Conservation (phyloP, 2,329 filamentous ascomycete genomes). For the Trichothecium sympodiale region DNA sequence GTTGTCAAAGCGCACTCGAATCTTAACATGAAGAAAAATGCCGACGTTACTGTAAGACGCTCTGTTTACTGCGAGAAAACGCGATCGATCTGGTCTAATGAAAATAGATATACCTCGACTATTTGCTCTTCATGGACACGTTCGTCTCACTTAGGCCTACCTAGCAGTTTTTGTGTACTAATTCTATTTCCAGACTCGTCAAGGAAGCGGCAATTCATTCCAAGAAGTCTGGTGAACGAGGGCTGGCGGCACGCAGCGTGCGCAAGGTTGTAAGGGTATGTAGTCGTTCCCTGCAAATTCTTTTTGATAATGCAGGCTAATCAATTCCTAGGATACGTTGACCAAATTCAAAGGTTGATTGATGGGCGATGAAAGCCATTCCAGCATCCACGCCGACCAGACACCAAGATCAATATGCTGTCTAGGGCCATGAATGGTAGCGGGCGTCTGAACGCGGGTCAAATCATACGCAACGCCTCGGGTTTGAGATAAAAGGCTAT, state of each 20-base stretch:
- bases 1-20: constrained; percentile 84
- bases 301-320: background rate
- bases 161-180: background rate
- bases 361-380: too few species aligned
- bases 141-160: constrained; percentile 16
- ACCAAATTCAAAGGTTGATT: constrained; percentile 57
- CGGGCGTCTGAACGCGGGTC: too few species aligned
- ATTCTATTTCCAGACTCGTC: constrained; percentile 46
- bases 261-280: constrained; percentile 66
- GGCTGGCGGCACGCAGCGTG: constrained; percentile 64
- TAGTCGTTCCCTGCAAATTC: constrained; percentile 6
- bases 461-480: too few species aligned
- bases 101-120: constrained; percentile 71
- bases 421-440: too few species aligned
- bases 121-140: constrained; percentile 69
- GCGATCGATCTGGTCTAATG: constrained; percentile 1
- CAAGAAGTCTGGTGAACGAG: constrained; percentile 62
- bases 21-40: constrained; percentile 70
- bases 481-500: too few species aligned
- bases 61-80: constrained; percentile 9
- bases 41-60: constrained; percentile 60
- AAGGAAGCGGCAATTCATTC: constrained; percentile 70
- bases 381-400: too few species aligned
- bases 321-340: constrained; percentile 42
- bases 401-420: too few species aligned